Percentiles rank a stretch among this genome's conserved stretches.
phyloP scores from a whole-genome alignment of 495 filamentous ascomycete genomes.

The Saxophila tyrrhenica region DNA sequence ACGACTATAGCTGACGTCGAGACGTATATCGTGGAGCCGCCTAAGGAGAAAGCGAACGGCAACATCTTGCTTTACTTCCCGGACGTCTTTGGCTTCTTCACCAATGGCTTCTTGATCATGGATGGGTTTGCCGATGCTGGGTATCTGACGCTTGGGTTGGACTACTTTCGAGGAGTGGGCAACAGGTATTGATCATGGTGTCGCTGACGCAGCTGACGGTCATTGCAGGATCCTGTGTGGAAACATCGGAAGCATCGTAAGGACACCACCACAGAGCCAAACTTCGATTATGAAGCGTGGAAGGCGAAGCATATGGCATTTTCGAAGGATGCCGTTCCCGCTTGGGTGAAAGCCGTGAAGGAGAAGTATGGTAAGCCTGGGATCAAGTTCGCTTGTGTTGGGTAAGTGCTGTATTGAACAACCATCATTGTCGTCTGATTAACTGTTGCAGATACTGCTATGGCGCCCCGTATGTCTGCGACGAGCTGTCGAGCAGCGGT shows the following conservation, averaged over 20 bases:
- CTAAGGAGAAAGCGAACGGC: constrained; percentile 24
- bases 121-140: constrained; percentile 36
- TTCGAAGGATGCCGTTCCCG: constrained; percentile 25
- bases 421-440: not conserved
- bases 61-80: constrained; percentile 33
- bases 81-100: constrained; percentile 33
- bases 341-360: constrained; percentile 27
- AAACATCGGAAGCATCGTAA: constrained; percentile 30
- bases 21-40: constrained; percentile 29
- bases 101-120: constrained; percentile 31
- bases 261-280: constrained; percentile 26
- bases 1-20: constrained; percentile 22
- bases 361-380: constrained; percentile 24
- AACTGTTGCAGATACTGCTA: constrained; percentile 29
- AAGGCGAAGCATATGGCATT: constrained; percentile 30
- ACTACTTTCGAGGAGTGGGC: constrained; percentile 31
- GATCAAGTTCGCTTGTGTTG: constrained; percentile 31
- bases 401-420: not conserved
- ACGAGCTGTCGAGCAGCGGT: constrained; percentile 22
- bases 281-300: constrained; percentile 35
- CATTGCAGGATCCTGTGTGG: constrained; percentile 27
- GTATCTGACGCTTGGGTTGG: constrained; percentile 30
- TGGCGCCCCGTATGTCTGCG: constrained; percentile 33
- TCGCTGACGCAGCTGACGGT: not conserved
- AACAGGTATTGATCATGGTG: too few relatives aligned